Evolutionary conservation across 805 yeast genomes (phyloP).

Genomic region (Candida pseudofarinosa): DNA sequence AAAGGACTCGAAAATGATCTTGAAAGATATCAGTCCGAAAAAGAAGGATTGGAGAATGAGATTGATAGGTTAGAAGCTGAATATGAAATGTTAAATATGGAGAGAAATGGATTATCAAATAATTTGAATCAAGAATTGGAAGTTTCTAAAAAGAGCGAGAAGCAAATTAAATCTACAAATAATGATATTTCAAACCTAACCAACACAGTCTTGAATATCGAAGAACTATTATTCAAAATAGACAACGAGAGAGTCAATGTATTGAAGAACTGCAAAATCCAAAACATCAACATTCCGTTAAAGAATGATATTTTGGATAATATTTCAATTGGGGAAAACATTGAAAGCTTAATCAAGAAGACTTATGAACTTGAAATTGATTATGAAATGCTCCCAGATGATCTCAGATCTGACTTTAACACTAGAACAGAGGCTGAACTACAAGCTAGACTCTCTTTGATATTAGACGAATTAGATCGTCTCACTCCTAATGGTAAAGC

Average conservation of each 20-base stretch:
- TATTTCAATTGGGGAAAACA: conserved; percentile 55
- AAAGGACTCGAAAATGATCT: conserved; percentile 31
- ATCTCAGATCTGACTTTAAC: conserved; percentile 40
- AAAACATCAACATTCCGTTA: conserved; percentile 62
- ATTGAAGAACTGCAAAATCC: conserved; percentile 71
- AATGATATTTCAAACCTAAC: conserved; percentile 23
- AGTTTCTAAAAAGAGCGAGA: conserved; percentile 27
- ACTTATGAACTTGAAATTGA: conserved; percentile 53
- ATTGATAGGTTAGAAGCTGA: conserved; percentile 27
- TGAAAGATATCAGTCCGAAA: conserved; percentile 26
- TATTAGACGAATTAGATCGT: conserved; percentile 34
- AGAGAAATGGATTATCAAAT: conserved; percentile 10
- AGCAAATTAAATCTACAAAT: conserved; percentile 34
- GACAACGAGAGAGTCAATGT: conserved; percentile 55
- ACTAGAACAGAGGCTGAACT: conserved; percentile 36
- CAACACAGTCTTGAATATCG: conserved; percentile 36
- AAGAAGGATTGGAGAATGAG: conserved; percentile 20
- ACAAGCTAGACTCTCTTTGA: conserved; percentile 29
- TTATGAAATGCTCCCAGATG: conserved; percentile 42
- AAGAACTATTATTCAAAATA: conserved; percentile 51
- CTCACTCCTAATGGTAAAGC: conserved; percentile 85
- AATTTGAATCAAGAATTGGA: conserved; percentile 17
- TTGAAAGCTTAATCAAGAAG: conserved; percentile 29
- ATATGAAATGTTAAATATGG: conserved; percentile 18
- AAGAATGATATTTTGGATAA: conserved; percentile 55